phyloP scores from a whole-genome alignment of 2,329 filamentous ascomycete genomes.

The Alternaria burnsii region DNA sequence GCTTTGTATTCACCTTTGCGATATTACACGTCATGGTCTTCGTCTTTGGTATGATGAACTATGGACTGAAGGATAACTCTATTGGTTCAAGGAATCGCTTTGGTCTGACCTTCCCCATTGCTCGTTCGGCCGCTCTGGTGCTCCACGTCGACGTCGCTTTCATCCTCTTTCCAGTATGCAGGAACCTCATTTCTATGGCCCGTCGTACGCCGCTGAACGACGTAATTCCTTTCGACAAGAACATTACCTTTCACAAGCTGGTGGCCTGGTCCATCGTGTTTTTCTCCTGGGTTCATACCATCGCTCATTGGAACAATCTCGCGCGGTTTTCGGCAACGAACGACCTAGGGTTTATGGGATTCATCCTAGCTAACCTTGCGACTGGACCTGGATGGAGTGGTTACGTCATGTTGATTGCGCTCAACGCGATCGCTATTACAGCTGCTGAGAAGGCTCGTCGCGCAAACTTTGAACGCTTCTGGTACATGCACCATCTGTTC shows the following conservation, averaged over 20 bases:
- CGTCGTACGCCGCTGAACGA: conserved; percentile 84
- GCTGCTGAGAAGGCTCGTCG: conserved; percentile 80
- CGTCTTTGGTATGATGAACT: conserved; percentile 81
- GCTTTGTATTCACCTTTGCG: conserved; percentile 80
- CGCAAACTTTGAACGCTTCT: conserved; percentile 88
- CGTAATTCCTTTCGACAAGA: conserved; percentile 88
- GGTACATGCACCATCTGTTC: conserved; percentile 90
- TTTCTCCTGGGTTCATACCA: conserved; percentile 85
- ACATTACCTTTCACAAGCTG: conserved; percentile 86
- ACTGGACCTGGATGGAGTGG: conserved; percentile 87
- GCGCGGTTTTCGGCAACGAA: conserved; percentile 78
- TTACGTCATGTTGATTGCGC: conserved; percentile 80
- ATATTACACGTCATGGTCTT: conserved; percentile 79
- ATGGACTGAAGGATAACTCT: conserved; percentile 77
- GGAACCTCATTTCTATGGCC: conserved; percentile 81
- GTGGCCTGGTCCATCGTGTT: conserved; percentile 89
- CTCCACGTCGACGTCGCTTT: conserved; percentile 84
- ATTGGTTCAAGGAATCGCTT: conserved; percentile 72
- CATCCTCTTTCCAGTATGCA: conserved; percentile 82
- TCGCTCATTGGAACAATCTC: conserved; percentile 89
- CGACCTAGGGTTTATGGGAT: conserved; percentile 80
- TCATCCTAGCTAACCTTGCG: conserved; percentile 77
- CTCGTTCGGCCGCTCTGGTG: conserved; percentile 76
- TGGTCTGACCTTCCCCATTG: conserved; percentile 78
- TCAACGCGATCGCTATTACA: conserved; percentile 81